These are phyloP conservation scores for Acmispon strigosus DNA, from an alignment of 306 rosid species.

Conservation along the genomic window DNA sequence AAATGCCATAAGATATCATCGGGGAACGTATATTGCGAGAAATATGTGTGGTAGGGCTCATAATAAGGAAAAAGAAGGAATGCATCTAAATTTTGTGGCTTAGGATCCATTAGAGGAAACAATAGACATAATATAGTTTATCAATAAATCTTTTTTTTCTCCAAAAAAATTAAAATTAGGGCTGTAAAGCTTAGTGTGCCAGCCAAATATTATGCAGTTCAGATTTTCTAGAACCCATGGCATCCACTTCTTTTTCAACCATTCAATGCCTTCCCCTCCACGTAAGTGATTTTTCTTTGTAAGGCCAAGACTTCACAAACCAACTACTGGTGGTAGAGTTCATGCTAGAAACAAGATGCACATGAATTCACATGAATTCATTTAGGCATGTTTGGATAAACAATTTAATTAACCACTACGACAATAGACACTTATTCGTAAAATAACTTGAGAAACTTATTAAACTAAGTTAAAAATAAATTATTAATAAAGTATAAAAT, in stretches of 20 bases:
- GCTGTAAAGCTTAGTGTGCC: background rate
- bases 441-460: too few species aligned
- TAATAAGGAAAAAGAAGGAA: background rate
- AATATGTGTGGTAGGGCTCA: background rate
- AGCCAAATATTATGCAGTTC: background rate
- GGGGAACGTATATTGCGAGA: too few species aligned
- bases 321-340: background rate
- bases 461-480: too few species aligned
- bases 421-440: too few species aligned
- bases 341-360: background rate
- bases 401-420: too few species aligned
- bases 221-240: background rate
- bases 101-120: background rate
- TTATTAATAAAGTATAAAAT: too few species aligned
- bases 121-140: background rate
- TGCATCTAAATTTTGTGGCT: conserved; percentile 18
- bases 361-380: background rate
- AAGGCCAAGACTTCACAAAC: background rate
- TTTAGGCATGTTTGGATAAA: too few species aligned
- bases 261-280: conserved; percentile 17
- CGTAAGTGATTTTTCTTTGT: background rate
- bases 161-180: too few species aligned
- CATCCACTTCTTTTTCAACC: conserved; percentile 16
- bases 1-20: too few species aligned
- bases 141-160: too few species aligned